phyloP scores from a whole-genome alignment of 2,329 filamentous ascomycete genomes.

The Trichoderma afroharzianum region DNA sequence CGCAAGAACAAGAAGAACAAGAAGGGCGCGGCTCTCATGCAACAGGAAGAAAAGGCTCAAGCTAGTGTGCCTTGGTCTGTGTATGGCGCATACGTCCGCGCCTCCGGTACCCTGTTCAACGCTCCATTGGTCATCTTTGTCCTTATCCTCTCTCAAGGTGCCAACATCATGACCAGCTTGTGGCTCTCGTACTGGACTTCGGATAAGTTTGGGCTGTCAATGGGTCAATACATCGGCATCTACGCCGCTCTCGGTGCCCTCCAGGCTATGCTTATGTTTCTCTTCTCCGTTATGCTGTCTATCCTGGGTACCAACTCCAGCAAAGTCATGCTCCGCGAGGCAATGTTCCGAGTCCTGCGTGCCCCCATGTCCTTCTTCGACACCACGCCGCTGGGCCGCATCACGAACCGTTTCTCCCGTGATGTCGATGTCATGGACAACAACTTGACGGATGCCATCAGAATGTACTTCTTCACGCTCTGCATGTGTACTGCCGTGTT shows the following conservation, averaged over 20 bases:
- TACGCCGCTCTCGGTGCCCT: constrained; percentile 67
- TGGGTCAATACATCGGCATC: constrained; percentile 67
- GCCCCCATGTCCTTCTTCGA: constrained; percentile 92
- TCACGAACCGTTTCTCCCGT: constrained; percentile 93
- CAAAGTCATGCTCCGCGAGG: constrained; percentile 74
- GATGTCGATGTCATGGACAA: constrained; percentile 98
- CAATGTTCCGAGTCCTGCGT: constrained; percentile 71
- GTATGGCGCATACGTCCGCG: constrained; percentile 72
- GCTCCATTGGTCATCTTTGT: constrained; percentile 61
- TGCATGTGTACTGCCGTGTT: constrained; percentile 81
- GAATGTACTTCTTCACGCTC: constrained; percentile 87
- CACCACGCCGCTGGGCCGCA: constrained; percentile 89
- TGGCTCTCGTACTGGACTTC: constrained; percentile 96
- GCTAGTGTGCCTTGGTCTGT: constrained; percentile 76
- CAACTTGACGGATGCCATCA: constrained; percentile 79
- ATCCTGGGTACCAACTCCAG: constrained; percentile 77
- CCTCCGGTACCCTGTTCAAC: constrained; percentile 68
- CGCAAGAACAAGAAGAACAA: constrained; percentile 55
- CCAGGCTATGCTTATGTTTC: constrained; percentile 74
- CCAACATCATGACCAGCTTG: constrained; percentile 82
- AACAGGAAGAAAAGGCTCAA: constrained; percentile 65
- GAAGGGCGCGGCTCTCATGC: constrained; percentile 65
- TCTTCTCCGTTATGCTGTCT: constrained; percentile 74
- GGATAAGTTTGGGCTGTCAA: constrained; percentile 64
- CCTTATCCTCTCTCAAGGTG: constrained; percentile 70